Percentiles rank a stretch among this genome's conserved stretches.
Conservation (phyloP, 306 rosid species). For the Elaeagnus macrophylla region DNA sequence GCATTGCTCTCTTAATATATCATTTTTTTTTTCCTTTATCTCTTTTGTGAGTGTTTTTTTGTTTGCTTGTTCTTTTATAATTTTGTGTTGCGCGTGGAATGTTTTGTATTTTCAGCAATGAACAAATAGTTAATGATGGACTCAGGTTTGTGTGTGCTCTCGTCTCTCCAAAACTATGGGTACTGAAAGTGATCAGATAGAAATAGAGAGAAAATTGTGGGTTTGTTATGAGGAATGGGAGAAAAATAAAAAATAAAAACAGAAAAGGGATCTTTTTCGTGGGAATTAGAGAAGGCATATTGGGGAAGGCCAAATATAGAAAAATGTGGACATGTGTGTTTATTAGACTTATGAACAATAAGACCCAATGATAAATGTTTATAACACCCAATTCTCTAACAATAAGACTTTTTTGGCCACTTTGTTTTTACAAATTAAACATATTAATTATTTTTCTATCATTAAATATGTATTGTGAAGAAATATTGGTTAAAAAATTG, state of each 20-base stretch:
- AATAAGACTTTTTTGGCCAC: too few species aligned
- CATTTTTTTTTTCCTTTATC: background rate
- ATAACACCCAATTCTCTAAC: too few species aligned
- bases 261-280: constrained; percentile 31
- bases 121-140: constrained; percentile 35
- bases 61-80: too few species aligned
- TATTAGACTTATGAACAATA: too few species aligned
- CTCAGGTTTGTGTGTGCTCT: constrained; percentile 33
- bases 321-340: constrained; percentile 28
- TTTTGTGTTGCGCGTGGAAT: constrained; percentile 37
- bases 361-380: too few species aligned
- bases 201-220: constrained; percentile 1
- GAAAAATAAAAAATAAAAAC: too few species aligned
- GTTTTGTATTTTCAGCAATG: constrained; percentile 25
- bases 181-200: constrained; percentile 1
- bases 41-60: constrained; percentile 25
- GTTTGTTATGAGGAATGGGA: constrained; percentile 18
- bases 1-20: too few species aligned
- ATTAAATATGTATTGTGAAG: too few species aligned
- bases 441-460: too few species aligned
- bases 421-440: too few species aligned
- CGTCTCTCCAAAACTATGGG: constrained; percentile 17
- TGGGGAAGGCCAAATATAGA: constrained; percentile 43
- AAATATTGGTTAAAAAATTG: too few species aligned
- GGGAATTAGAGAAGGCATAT: constrained; percentile 42